These are phyloP conservation scores for Chrysophaeum taylorii DNA, from an alignment of 352 stramenopile genomes.

Conservation along the genomic window DNA sequence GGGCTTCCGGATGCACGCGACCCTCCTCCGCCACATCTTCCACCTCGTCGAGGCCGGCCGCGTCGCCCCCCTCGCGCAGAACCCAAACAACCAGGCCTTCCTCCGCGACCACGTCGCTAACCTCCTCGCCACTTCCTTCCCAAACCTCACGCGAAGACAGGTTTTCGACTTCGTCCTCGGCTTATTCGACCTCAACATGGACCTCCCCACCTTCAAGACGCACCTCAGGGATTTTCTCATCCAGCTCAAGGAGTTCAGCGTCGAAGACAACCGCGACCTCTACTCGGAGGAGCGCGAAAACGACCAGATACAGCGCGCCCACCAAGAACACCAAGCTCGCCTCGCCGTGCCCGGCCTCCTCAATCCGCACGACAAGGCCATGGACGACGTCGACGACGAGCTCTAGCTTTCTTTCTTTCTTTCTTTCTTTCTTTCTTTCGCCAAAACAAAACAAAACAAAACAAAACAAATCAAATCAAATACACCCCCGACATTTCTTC, in stretches of 20 bases:
- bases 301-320: not conserved
- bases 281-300: constrained; percentile 74
- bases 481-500: no score
- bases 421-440: no score
- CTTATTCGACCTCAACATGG: constrained; percentile 93
- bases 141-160: constrained; percentile 80
- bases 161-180: constrained; percentile 91
- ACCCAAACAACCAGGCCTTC: constrained; percentile 65
- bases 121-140: constrained; percentile 90
- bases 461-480: no score
- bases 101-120: constrained; percentile 91
- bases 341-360: constrained; percentile 70
- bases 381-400: constrained; percentile 53
- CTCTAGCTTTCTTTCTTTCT: constrained; percentile 8
- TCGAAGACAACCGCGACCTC: constrained; percentile 90
- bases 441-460: no score
- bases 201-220: constrained; percentile 93
- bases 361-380: constrained; percentile 72
- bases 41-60: constrained; percentile 88
- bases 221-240: constrained; percentile 98
- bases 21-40: constrained; percentile 94
- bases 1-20: constrained; percentile 94
- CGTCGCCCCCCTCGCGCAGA: constrained; percentile 88
- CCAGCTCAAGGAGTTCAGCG: constrained; percentile 92
- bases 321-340: not conserved